Base-by-base conservation (phyloP, 176 grass and related monocot species). In the Carex pumila region DNA sequence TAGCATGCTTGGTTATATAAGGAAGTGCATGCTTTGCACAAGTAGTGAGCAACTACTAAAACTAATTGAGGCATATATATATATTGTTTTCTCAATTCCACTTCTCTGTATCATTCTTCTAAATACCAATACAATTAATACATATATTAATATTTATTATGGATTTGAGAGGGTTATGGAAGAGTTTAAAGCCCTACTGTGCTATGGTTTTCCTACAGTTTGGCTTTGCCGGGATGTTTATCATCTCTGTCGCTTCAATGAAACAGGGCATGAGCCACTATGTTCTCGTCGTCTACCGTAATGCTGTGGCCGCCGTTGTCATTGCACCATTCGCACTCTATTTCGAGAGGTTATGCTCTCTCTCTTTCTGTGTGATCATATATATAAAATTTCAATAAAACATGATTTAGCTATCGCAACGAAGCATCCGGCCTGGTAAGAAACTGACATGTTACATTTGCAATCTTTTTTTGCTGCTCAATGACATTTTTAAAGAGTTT, bases 191-290 rank as follows among this genome's bases (percentile, higher is more conserved):
- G 90, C 94, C 94, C 14, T 97, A 94, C 87, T 58, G 87, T 85
- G 90, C 90, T 54, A 97, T 97, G 94, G 71, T 94, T 57, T 94
- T 97, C 81, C 82, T 97, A 6, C 94, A 97, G 88, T 94, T 97
- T 59, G 92, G 94, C 52, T 97, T 84, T 61, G 88, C 90, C 37
- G 92, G 92, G 30, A 71, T 94, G 88, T 88, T 86, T 76, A 85
- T 97, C 81, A 74, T 97, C 85, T 91, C 94, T 7, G 88, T 94
- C 5, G 87, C 84, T 55, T 91, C 94, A 0, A 79, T 97, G 78
- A 90, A 91, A 19, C 90, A 86, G 11, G 94, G 94, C 34, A 97
- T 97, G 94, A 97, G 92, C 84, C 94, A 97, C 72, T 97, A 94
- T 60, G 88, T 97, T 29, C 92, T 97, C 30, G 94, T 97, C n/a